A percentile compares a stretch with the other conserved stretches of the same genome.
phyloP scores from a whole-genome alignment of 192 early-diverging fungal genomes.

The Entophlyctis luteolus region DNA sequence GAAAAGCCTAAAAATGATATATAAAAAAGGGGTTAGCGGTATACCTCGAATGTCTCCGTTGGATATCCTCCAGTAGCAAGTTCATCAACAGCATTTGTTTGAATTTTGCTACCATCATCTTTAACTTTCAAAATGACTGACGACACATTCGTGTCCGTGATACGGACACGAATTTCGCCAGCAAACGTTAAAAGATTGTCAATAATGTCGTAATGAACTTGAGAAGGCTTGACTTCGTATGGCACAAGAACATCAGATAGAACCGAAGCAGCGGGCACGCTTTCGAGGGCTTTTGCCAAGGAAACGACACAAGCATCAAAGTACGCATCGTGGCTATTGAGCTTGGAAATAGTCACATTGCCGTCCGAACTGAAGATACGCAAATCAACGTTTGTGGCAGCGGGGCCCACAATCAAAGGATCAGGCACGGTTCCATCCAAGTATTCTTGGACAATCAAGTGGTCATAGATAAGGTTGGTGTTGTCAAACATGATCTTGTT shows the following conservation, averaged over 20 bases:
- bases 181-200: not conserved
- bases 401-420: not conserved
- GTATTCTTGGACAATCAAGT: not conserved
- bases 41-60: not conserved
- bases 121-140: not conserved
- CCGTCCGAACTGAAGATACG: not conserved
- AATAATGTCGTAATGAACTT: not conserved
- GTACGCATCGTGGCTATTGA: not conserved
- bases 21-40: too few species aligned
- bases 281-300: not conserved
- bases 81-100: not conserved
- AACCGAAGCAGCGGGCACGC: not conserved
- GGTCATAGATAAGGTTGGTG: not conserved
- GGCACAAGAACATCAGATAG: not conserved
- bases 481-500: not conserved
- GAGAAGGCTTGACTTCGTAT: not conserved
- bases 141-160: not conserved
- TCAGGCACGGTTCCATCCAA: not conserved
- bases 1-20: too few species aligned
- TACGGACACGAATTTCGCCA: not conserved
- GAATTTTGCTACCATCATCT: not conserved
- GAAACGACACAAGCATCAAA: not conserved
- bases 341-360: not conserved
- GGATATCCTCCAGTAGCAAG: not conserved
- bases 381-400: not conserved